Base-by-base conservation (phyloP, 306 rosid genomes). In the Begonia fuchsioides region DNA sequence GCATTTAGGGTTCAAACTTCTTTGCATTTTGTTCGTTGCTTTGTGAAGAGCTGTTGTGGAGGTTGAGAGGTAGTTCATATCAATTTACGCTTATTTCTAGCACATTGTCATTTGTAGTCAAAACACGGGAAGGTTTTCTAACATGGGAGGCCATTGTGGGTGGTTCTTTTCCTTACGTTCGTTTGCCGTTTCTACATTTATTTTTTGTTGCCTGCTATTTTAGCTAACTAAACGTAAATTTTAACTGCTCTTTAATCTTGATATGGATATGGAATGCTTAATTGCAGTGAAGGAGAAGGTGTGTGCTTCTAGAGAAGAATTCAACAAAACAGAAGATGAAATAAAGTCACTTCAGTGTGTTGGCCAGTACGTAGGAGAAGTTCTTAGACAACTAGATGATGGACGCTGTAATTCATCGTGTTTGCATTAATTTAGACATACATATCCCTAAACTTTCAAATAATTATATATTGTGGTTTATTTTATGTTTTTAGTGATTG, bases 291-390 rank as follows among this genome's bases (percentile, higher is more conserved):
- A 84, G 73, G 96, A 85, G 66, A 82, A 79, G 38, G 62, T 79
- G 66, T 73, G 87, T 52, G 76, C 56, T 52, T 66, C 94, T 0
- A 92, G 79, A 83, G 79, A 79, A 55, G 98, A 85, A 65, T 92
- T 79, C 69, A 76, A 76, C 64, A 92, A 82, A 67, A 85, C 98
- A n/a, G 98, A 85, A 72, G 96, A 85, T 68, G 98, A 92, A 66
- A 73, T 92, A 86, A 82, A 85, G 81, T 92, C 95, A 13, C 87
- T 92, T 59, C 96, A 92, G 62, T 82, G 94, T 47, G 96, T 85
- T 63, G 98, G 96, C 14, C 95, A 85, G 79, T 75, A 81, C 32
- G 77, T 92, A 2, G 98, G 98, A 32, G 98, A 92, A 79, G 96
- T 92, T 66, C 94, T 92, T 50, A 67, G 96, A 66, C 98, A 87